These are phyloP conservation scores for Globisporangium abappressorium DNA, from an alignment of 352 stramenopile species.

Conservation along the genomic window DNA sequence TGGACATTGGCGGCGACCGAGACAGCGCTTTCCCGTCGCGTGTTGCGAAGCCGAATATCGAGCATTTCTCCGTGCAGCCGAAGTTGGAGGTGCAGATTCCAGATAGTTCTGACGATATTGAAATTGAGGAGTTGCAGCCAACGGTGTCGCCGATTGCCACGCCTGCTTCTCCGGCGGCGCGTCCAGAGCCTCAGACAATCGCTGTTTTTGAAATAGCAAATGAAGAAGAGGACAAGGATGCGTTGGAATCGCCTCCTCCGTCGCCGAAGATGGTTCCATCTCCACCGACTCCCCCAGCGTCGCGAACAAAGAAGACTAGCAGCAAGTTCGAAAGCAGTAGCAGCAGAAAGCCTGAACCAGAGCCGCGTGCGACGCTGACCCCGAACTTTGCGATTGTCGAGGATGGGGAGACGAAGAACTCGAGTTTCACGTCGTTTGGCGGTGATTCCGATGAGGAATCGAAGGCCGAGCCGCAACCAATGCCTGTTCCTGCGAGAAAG, in stretches of 20 bases:
- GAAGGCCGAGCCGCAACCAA: constrained; percentile 61
- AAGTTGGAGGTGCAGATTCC: constrained; percentile 13
- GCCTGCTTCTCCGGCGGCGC: constrained; percentile 14
- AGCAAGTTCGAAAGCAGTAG: constrained; percentile 2
- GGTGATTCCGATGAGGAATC: constrained; percentile 78
- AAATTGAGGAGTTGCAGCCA: constrained; percentile 1
- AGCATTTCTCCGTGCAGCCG: constrained; percentile 3
- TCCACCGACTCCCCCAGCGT: constrained; percentile 22
- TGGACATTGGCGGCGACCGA: constrained; percentile 70
- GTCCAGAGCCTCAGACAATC: constrained; percentile 7
- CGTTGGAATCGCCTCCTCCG: constrained; percentile 16
- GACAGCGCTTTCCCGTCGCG: constrained; percentile 44
- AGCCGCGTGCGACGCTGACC: constrained; percentile 26
- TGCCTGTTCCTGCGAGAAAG: constrained; percentile 38
- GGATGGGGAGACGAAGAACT: constrained; percentile 45
- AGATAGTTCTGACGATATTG: constrained; percentile 20
- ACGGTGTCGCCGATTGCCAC: constrained; percentile 16
- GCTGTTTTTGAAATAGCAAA: not conserved
- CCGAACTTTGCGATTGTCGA: constrained; percentile 78
- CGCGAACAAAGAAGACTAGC: constrained; percentile 13
- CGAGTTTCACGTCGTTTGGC: constrained; percentile 86
- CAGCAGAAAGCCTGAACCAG: not conserved
- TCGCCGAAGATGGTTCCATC: constrained; percentile 22
- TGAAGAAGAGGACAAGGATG: constrained; percentile 12
- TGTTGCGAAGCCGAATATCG: constrained; percentile 2